A percentile compares a stretch with the other conserved stretches of the same genome.
phyloP scores from a whole-genome alignment of 306 rosid genomes.

The Quillaja saponaria region DNA sequence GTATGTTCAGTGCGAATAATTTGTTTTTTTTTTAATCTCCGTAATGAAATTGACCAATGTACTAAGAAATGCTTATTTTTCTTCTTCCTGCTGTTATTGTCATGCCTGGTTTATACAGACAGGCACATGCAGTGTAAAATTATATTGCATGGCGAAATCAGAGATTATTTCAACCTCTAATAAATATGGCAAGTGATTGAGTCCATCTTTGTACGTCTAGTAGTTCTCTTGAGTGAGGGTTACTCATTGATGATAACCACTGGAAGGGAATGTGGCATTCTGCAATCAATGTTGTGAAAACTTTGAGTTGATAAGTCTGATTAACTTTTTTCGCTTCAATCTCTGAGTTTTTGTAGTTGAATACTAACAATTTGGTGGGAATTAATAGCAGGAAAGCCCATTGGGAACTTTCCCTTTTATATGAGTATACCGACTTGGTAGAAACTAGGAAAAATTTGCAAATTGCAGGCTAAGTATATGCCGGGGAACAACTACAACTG shows the following conservation, averaged over 20 bases:
- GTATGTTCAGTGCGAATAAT: neutral
- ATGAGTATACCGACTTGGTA: constrained; percentile 5
- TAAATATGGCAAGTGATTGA: neutral
- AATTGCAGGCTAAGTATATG: constrained; percentile 51
- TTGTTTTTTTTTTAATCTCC: neutral
- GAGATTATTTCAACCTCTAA: constrained; percentile 13
- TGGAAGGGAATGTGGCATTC: constrained; percentile 18
- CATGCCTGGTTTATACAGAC: constrained; percentile 3
- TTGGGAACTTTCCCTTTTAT: neutral
- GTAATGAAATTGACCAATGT: constrained; percentile 6
- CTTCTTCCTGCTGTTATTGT: constrained; percentile 3
- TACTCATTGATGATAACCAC: constrained; percentile 3
- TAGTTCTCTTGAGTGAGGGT: constrained; percentile 15
- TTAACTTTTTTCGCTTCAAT: constrained; percentile 16
- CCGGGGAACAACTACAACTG: constrained; percentile 67
- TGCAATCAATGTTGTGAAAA: neutral
- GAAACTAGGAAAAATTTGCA: constrained; percentile 10
- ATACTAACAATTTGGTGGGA: constrained; percentile 8
- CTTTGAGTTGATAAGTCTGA: neutral
- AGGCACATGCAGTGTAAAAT: constrained; percentile 10
- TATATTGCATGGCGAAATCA: constrained; percentile 6
- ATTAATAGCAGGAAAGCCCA: constrained; percentile 11
- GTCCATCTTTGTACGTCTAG: constrained; percentile 15
- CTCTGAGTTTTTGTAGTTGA: constrained; percentile 16
- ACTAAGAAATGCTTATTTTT: neutral